phyloP scores from a whole-genome alignment of 805 yeast genomes.

The Clavispora fructus region DNA sequence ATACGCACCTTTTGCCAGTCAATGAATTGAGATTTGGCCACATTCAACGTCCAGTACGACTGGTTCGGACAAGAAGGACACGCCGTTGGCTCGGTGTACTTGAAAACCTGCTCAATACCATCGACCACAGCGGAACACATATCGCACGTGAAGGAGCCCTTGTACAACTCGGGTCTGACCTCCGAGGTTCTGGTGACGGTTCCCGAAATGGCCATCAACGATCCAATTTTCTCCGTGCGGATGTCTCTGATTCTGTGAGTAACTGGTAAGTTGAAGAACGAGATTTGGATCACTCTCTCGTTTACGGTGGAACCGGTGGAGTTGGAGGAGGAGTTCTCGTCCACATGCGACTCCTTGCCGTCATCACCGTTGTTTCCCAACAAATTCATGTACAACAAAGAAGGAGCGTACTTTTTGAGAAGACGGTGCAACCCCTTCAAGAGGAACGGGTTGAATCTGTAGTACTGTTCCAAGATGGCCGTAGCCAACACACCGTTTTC shows the following conservation, averaged over 20 bases:
- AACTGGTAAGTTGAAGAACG: constrained; percentile 81
- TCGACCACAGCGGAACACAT: constrained; percentile 79
- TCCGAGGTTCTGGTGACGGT: constrained; percentile 95
- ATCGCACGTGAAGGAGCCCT: constrained; percentile 85
- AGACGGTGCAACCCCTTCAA: constrained; percentile 68
- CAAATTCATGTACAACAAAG: constrained; percentile 40
- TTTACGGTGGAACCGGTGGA: constrained; percentile 44
- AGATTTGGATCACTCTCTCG: constrained; percentile 81
- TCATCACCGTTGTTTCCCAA: constrained; percentile 33
- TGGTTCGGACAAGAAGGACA: constrained; percentile 90
- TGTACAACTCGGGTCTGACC: constrained; percentile 89
- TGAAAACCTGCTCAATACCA: constrained; percentile 88
- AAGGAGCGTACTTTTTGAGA: constrained; percentile 71
- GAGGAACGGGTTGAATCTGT: constrained; percentile 84
- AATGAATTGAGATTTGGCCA: constrained; percentile 77
- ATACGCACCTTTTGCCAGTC: constrained; percentile 97
- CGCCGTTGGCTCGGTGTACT: constrained; percentile 89
- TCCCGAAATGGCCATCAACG: constrained; percentile 79
- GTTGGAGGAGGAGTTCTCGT: constrained; percentile 26
- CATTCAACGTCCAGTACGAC: constrained; percentile 76
- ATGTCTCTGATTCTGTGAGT: constrained; percentile 84
- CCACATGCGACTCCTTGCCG: constrained; percentile 26
- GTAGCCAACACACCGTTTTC: constrained; percentile 86
- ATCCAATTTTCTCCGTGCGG: constrained; percentile 83
- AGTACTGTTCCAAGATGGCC: constrained; percentile 88